A percentile compares a stretch with the other conserved stretches of the same genome.
Evolutionary conservation across 2,329 filamentous ascomycete species (phyloP).

Genomic region (Camillea tinctor): DNA sequence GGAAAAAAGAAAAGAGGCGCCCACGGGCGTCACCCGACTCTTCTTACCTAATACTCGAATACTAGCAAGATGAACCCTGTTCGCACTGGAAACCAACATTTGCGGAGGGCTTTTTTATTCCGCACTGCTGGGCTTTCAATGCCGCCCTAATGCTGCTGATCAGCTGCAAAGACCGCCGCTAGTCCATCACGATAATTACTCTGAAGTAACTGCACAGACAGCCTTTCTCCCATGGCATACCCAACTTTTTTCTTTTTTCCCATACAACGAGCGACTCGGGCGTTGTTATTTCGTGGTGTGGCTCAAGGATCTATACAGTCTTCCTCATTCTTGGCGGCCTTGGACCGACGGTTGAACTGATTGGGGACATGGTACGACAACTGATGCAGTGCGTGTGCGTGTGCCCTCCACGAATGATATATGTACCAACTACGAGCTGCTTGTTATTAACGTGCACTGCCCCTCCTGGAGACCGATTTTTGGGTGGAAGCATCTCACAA

Average conservation of each 20-base stretch:
- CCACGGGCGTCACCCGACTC: neutral
- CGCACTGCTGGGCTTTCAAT: neutral
- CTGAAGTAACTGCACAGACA: neutral
- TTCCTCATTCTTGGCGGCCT: neutral
- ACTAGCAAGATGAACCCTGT: neutral
- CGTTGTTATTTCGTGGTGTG: neutral
- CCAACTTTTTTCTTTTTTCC: neutral
- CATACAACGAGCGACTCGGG: neutral
- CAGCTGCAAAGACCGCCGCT: neutral
- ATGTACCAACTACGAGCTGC: neutral
- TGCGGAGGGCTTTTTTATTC: neutral
- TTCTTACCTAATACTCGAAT: neutral
- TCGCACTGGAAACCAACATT: neutral
- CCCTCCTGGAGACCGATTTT: neutral
- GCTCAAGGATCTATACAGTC: neutral
- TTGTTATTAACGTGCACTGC: neutral
- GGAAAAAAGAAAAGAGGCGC: no score
- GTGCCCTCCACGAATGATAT: neutral
- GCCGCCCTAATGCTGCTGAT: neutral
- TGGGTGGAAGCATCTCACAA: neutral
- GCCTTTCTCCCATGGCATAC: neutral
- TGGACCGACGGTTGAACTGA: neutral
- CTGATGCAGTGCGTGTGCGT: neutral
- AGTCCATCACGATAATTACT: neutral
- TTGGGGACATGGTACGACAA: neutral